These are phyloP conservation scores for Arbutus unedo DNA, from an alignment of 148 eudicot genomes.

Conservation along the genomic window DNA sequence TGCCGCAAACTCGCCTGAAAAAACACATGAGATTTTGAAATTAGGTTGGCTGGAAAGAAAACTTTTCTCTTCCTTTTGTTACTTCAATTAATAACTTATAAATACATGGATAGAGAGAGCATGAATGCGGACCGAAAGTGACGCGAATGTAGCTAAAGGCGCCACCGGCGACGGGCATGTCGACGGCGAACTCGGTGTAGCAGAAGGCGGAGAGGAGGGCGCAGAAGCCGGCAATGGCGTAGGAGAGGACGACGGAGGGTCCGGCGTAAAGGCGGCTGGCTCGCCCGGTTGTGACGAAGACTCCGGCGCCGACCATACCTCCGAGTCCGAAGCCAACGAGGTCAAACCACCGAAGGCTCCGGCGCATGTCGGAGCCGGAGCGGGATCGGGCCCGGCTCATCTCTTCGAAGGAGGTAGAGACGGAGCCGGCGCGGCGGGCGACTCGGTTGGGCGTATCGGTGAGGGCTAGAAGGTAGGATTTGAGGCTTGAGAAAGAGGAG, in stretches of 20 bases:
- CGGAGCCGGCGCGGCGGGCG: conserved; percentile 53
- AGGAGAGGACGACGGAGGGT: conserved; percentile 74
- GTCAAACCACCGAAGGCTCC: conserved; percentile 71
- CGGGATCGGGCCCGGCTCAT: conserved; percentile 44
- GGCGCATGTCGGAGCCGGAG: conserved; percentile 49
- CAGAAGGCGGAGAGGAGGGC: conserved; percentile 92
- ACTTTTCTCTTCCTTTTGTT: neutral
- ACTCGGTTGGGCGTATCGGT: conserved; percentile 59
- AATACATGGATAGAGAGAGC: neutral
- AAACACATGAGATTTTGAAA: neutral
- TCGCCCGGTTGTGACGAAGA: conserved; percentile 79
- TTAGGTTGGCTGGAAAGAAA: neutral
- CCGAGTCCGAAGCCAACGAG: conserved; percentile 77
- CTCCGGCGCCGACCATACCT: conserved; percentile 97
- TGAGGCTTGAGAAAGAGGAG: conserved; percentile 57
- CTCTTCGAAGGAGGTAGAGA: conserved; percentile 58
- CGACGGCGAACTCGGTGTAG: conserved; percentile 95
- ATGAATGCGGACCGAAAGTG: conserved; percentile 53
- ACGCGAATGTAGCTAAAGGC: conserved; percentile 91
- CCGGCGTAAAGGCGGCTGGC: conserved; percentile 60
- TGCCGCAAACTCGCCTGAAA: conserved; percentile 77
- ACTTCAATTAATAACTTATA: neutral
- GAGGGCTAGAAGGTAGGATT: conserved; percentile 57
- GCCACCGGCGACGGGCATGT: conserved; percentile 94
- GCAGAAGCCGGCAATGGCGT: conserved; percentile 94